These are phyloP conservation scores for Apiospora rasikravindrae DNA, from an alignment of 2,329 filamentous ascomycete species.

Conservation along the genomic window DNA sequence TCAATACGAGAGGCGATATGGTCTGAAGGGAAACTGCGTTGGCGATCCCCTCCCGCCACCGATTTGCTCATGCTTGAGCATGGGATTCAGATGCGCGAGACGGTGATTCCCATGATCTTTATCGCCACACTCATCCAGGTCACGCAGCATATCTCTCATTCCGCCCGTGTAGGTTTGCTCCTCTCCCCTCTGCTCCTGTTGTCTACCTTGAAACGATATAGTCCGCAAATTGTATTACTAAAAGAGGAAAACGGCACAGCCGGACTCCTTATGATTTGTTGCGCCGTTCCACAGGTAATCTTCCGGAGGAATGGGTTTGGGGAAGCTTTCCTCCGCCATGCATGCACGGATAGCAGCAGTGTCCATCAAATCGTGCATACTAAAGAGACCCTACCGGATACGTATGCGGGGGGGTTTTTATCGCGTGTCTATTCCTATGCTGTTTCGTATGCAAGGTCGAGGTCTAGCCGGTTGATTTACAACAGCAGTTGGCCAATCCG, in stretches of 20 bases:
- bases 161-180: background rate
- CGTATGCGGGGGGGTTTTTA: background rate
- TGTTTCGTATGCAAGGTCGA: constrained; percentile 7
- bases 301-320: background rate
- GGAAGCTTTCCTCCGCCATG: constrained; percentile 1
- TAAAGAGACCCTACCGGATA: background rate
- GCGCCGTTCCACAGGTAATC: background rate
- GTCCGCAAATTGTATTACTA: background rate
- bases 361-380: background rate
- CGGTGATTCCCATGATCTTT: background rate
- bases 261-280: too few relatives aligned
- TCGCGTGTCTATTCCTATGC: background rate
- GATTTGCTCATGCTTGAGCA: background rate
- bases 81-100: background rate
- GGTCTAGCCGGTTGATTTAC: background rate
- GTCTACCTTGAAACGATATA: background rate
- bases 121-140: background rate
- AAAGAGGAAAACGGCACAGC: background rate
- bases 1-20: background rate
- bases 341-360: background rate
- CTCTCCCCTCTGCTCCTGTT: background rate
- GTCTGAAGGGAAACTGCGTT: background rate
- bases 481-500: background rate
- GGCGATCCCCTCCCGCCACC: background rate
- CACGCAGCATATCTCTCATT: background rate